Base-by-base conservation (phyloP, 129 eudicot genomes). In the Silybum marianum region DNA sequence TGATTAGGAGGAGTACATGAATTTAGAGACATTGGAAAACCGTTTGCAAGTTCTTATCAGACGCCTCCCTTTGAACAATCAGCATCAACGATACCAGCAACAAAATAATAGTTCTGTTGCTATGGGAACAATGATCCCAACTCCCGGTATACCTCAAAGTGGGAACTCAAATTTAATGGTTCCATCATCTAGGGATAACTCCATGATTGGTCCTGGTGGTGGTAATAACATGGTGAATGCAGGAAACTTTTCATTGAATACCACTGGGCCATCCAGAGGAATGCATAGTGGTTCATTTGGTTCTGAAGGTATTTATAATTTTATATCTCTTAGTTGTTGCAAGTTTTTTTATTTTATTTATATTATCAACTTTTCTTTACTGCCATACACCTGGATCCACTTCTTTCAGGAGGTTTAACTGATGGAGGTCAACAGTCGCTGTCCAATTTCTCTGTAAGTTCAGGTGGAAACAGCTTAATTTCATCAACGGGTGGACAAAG, bases 81-180 rank as follows among this genome's bases (percentile, higher is more conserved):
- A 81, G 5, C 85, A 68, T 70, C 93, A 85, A 79, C 96, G 87
- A 70, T 81, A 65, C 66, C 86, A 83, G 69, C 94, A 88, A 69
- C 96, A 80, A 69, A 84, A 38, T 39, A 92, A 92, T 79, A 71
- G 88, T 76, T 83, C 90, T 48, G 75, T 88, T 63, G 68, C 89
- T 24, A 87, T 87, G 79, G 91, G 93, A 85, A 88, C 92, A 11
- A 92, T 95, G 99, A 92, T 95, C 42, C 99, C 99, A 74, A 95
- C 99, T 72, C 99, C 99, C 75, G 99, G 99, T n/a, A 85, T 95
- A 82, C 84, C 89, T 71, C 99, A 90, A 85, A 87, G 85, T 76
- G 92, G 91, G 75, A 87, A 88, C 85, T 81, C 92, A 39, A 89
- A 72, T 78, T 32, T 88, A 74, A 75, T 79, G 82, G 81, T 74